A percentile compares a stretch with the other conserved stretches of the same genome.
phyloP scores from a whole-genome alignment of 805 yeast species.

The Grigorovia transvaalensis region DNA sequence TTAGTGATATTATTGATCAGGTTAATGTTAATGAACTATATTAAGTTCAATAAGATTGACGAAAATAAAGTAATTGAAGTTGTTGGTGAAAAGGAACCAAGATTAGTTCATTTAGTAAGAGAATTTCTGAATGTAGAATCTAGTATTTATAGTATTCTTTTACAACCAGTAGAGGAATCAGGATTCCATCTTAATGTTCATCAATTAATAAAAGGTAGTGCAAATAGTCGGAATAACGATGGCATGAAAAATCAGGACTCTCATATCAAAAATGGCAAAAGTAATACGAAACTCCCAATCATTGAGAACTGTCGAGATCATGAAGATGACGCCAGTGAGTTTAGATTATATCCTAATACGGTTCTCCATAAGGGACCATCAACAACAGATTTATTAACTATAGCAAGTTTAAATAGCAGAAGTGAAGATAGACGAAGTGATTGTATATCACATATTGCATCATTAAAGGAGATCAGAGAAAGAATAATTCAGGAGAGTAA shows the following conservation, averaged over 20 bases:
- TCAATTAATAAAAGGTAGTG: slow-evolving; percentile 11
- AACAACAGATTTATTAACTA: neutral
- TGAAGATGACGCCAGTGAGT: neutral
- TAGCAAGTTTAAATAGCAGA: neutral
- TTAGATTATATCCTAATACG: neutral
- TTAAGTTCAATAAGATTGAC: slow-evolving; percentile 30
- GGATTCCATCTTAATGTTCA: slow-evolving; percentile 19
- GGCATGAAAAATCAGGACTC: neutral
- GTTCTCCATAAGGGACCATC: neutral
- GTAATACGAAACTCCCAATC: too few species aligned
- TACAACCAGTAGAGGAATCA: slow-evolving; percentile 15
- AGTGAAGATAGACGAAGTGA: neutral
- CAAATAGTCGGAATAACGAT: neutral
- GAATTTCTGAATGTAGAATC: slow-evolving; percentile 20
- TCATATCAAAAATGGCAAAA: too few species aligned
- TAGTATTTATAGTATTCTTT: slow-evolving; percentile 13
- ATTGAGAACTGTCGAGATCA: neutral
- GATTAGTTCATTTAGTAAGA: slow-evolving; percentile 8
- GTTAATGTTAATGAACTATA: slow-evolving; percentile 1
- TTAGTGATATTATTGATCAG: slow-evolving; percentile 4
- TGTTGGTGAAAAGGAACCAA: slow-evolving; percentile 49
- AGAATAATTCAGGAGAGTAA: neutral
- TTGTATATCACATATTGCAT: neutral
- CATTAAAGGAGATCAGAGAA: neutral
- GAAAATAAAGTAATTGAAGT: slow-evolving; percentile 53